Evolutionary conservation across 352 stramenopile species (phyloP), one percentile per base, ranked within the genome.

Genomic region (Globisporangium heterothallicum): DNA sequence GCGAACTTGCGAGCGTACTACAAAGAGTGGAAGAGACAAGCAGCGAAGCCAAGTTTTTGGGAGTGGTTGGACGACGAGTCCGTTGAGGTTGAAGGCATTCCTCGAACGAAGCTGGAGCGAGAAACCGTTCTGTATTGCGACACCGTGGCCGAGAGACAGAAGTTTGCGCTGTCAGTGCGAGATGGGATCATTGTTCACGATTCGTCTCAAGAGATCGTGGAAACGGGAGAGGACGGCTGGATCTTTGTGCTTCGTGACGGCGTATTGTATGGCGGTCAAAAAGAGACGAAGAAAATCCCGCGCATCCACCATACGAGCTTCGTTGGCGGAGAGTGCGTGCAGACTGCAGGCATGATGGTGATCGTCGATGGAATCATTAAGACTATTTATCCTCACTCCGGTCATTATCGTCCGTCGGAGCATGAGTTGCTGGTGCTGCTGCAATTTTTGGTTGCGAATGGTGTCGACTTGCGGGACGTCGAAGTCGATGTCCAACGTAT

Each of bases 231-330:
- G 6, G 88, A 97, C 57, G 93, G 92, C 32, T 98, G 94, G 94
- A 98, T 99, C 53, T 98, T 99, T 71, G 94, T 99, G 8, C 63
- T 98, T 16, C 86, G 94, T 6, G 94, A 99, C 70, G 82, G 92
- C 46, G 83, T 93, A 12, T 67, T 98, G 13, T 99, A 98, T 70
- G 94, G 88, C 22, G 83, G 83, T 0, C 81, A 96, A 58, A 99
- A 99, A 53, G 89, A 97, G 51, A 98, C 92, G 36, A 90, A 88
- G 59, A 88, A 93, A 50, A 86, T 85, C 48, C 85, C 94, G 50
- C 88, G 96, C 42, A 98, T 99, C 60, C 96, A 99, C 63, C 96
- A 99, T 68, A 98, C 93, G 12, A 98, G 92, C 49, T 98, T 99
- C 61, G 97, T 98, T 46, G 92, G 82, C 18, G 95, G 96, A 29